These are phyloP conservation scores for Aspergillus calidoustus DNA, from an alignment of 2,329 filamentous ascomycete genomes.

Conservation along the genomic window DNA sequence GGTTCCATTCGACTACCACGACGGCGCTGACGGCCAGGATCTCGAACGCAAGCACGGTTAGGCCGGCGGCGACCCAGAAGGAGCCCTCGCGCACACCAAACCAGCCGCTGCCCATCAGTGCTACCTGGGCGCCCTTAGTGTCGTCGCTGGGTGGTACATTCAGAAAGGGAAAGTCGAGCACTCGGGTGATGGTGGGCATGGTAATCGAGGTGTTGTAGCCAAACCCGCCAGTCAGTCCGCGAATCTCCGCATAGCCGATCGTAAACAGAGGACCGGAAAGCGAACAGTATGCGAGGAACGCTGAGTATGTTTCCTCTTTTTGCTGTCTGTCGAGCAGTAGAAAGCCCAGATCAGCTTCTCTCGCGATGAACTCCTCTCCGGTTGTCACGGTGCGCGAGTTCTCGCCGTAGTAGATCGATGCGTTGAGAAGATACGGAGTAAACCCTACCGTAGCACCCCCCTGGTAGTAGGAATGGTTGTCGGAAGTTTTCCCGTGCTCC, in stretches of 20 bases:
- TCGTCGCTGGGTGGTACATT: not conserved
- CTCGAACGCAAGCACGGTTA: slow-evolving; percentile 46
- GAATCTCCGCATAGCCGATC: slow-evolving; percentile 45
- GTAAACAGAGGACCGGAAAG: slow-evolving; percentile 47
- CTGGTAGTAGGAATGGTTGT: slow-evolving; percentile 34
- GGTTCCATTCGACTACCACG: slow-evolving; percentile 38
- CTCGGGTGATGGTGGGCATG: slow-evolving; percentile 33
- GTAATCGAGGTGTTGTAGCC: slow-evolving; percentile 46
- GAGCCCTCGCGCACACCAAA: slow-evolving; percentile 34
- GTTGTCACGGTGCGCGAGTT: not conserved
- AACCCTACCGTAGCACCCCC: slow-evolving; percentile 45
- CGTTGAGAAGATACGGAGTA: slow-evolving; percentile 43
- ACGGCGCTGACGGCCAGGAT: slow-evolving; percentile 45
- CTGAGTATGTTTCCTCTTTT: slow-evolving; percentile 19
- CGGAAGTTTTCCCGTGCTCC: slow-evolving; percentile 22
- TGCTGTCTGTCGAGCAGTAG: slow-evolving; percentile 27
- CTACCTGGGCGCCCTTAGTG: slow-evolving; percentile 22
- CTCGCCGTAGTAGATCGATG: slow-evolving; percentile 46
- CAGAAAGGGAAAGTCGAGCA: slow-evolving; percentile 40
- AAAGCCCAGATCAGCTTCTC: not conserved
- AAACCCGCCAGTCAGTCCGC: slow-evolving; percentile 44
- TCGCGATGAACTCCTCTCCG: not conserved
- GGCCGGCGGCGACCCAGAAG: slow-evolving; percentile 47
- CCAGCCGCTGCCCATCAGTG: slow-evolving; percentile 32
- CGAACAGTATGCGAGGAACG: slow-evolving; percentile 42